phyloP scores from a whole-genome alignment of 768 basidiomycete species.

The Fomitopsis pulvina region DNA sequence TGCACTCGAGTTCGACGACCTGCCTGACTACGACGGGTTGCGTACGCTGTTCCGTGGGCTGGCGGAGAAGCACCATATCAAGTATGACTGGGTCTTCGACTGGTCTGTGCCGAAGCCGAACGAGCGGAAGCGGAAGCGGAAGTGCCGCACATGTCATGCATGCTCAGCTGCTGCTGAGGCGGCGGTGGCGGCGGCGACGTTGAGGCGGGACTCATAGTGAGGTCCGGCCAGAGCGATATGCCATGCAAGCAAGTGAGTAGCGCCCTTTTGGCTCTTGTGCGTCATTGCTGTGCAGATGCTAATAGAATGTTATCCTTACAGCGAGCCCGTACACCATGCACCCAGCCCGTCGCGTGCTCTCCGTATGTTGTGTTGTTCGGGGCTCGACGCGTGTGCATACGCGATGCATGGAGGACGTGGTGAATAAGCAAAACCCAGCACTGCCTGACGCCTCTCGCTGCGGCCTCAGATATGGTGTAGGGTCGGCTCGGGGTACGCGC shows the following conservation, averaged over 20 bases:
- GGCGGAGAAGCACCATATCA: constrained; percentile 21
- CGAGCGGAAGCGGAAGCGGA: constrained; percentile 15
- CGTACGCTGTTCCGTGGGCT: constrained; percentile 60
- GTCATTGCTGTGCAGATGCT: not conserved
- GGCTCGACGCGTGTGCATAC: not conserved
- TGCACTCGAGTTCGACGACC: constrained; percentile 79
- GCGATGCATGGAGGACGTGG: not conserved
- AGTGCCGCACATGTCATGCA: constrained; percentile 19
- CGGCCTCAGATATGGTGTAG: not conserved
- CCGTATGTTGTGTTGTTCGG: not conserved
- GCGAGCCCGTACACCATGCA: constrained; percentile 1
- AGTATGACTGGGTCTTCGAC: constrained; percentile 24
- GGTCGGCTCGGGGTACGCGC: not conserved
- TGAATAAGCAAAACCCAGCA: not conserved
- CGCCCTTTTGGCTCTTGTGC: not conserved
- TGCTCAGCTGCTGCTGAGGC: constrained; percentile 17
- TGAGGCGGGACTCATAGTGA: not conserved
- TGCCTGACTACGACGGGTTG: constrained; percentile 83
- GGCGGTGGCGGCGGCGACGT: constrained; percentile 10
- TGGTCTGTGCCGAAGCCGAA: constrained; percentile 21
- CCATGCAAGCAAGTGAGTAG: not conserved
- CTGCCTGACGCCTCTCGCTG: not conserved
- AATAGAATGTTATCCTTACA: not conserved
- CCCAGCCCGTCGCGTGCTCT: not conserved
- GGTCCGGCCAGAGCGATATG: not conserved